A percentile compares a stretch with the other conserved stretches of the same genome.
phyloP scores from a whole-genome alignment of 2,329 filamentous ascomycete species.

The Rutstroemia sp. region DNA sequence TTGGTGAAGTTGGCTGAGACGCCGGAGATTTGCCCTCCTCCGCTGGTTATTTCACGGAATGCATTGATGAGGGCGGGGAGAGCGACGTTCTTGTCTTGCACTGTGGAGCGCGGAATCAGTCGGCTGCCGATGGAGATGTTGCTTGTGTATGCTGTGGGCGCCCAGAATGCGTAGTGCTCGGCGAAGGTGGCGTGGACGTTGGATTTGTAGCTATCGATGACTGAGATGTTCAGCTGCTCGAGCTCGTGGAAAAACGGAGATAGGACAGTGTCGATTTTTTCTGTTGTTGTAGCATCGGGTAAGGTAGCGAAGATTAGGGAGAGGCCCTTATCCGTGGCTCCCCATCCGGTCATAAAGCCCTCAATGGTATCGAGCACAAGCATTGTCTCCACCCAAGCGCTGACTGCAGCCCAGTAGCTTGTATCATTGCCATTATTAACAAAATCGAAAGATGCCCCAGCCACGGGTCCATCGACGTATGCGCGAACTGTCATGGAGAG shows the following conservation, averaged over 20 bases:
- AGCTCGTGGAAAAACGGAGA: neutral
- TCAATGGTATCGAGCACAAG: neutral
- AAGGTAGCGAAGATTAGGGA: neutral
- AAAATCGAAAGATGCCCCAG: neutral
- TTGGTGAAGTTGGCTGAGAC: neutral
- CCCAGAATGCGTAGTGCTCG: neutral
- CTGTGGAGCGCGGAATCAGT: neutral
- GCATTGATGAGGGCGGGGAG: neutral
- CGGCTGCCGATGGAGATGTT: neutral
- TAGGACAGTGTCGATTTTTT: neutral
- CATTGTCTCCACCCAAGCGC: neutral
- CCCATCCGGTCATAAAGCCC: neutral
- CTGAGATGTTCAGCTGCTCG: neutral
- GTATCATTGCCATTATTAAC: neutral
- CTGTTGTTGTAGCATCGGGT: neutral
- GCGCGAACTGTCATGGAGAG: constrained; percentile 7
- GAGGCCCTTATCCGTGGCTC: neutral
- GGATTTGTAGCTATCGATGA: neutral
- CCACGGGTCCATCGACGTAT: neutral
- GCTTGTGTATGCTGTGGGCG: neutral
- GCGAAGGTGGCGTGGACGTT: neutral
- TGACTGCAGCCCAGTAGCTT: neutral
- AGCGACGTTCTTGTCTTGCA: neutral
- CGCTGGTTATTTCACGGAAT: neutral
- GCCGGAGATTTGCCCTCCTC: neutral